Evolutionary conservation across 495 filamentous ascomycete genomes (phyloP).

Genomic region (Pseudotulostoma volvatum): DNA sequence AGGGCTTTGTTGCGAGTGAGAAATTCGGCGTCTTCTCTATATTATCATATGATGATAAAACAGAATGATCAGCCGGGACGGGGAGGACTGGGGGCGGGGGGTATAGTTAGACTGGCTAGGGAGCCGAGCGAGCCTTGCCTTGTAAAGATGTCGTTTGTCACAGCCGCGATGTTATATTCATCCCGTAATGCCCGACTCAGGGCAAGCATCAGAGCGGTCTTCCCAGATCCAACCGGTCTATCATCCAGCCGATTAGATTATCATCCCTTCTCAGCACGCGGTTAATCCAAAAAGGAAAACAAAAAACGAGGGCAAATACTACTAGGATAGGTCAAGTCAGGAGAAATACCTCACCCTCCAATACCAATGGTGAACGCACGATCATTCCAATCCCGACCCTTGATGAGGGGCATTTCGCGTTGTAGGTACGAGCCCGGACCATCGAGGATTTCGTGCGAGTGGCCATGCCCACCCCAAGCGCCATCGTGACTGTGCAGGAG

Average conservation of each 20-base stretch:
- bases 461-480: conserved; percentile 67
- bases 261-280: not conserved
- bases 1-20: conserved; percentile 75
- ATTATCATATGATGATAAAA: no score
- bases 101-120: no score
- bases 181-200: conserved; percentile 66
- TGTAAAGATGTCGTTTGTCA: conserved; percentile 99
- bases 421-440: conserved; percentile 79
- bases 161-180: conserved; percentile 72
- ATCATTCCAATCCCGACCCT: conserved; percentile 70
- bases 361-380: conserved; percentile 91
- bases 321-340: not conserved
- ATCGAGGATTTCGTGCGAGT: conserved; percentile 89
- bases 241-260: conserved; percentile 5
- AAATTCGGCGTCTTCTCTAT: conserved; percentile 84
- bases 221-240: conserved; percentile 93
- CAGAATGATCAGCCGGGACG: no score
- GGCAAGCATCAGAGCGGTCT: conserved; percentile 88
- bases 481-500: conserved; percentile 45
- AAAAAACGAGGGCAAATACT: no score
- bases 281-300: not conserved
- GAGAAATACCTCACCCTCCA: conserved; percentile 57
- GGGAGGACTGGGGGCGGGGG: no score
- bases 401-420: conserved; percentile 76
- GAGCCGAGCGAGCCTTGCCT: no score